Conservation (phyloP, 2,329 filamentous ascomycete genomes). For the Nothomitra cinnamomea region DNA sequence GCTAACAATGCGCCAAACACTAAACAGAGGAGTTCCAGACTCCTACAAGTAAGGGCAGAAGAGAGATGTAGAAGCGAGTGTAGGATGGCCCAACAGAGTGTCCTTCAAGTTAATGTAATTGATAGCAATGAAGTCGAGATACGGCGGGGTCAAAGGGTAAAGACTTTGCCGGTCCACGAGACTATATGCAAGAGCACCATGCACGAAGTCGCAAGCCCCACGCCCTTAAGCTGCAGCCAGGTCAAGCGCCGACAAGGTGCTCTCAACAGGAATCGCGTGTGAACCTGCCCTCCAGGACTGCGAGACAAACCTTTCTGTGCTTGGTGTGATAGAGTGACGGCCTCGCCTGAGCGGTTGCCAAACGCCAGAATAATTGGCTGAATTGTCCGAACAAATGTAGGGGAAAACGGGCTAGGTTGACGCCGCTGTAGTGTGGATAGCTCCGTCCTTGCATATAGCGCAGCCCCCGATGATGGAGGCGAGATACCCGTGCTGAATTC, state of each 20-base stretch:
- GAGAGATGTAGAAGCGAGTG: not conserved
- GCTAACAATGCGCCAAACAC: not conserved
- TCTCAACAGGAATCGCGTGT: too few relatives aligned
- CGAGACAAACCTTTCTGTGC: too few relatives aligned
- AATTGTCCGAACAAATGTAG: not conserved
- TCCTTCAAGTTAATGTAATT: not conserved
- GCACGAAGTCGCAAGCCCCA: not conserved
- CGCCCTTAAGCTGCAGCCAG: not conserved
- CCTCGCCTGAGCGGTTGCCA: not conserved
- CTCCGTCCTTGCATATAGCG: not conserved
- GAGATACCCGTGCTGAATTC: too few relatives aligned
- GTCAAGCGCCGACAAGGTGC: not conserved
- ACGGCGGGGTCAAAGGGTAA: not conserved
- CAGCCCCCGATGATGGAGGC: not conserved
- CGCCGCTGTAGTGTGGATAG: not conserved
- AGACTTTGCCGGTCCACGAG: not conserved
- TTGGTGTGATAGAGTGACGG: not conserved
- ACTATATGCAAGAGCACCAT: not conserved
- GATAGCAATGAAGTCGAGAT: not conserved
- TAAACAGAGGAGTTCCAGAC: slow-evolving; percentile 1
- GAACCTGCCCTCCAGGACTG: too few relatives aligned
- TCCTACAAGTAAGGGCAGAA: not conserved
- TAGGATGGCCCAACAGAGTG: not conserved
- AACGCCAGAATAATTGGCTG: slow-evolving; percentile 2
- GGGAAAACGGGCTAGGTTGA: slow-evolving; percentile 1